These are phyloP conservation scores for Salix arbutifolia DNA, from an alignment of 345 rosid species.

Conservation along the genomic window DNA sequence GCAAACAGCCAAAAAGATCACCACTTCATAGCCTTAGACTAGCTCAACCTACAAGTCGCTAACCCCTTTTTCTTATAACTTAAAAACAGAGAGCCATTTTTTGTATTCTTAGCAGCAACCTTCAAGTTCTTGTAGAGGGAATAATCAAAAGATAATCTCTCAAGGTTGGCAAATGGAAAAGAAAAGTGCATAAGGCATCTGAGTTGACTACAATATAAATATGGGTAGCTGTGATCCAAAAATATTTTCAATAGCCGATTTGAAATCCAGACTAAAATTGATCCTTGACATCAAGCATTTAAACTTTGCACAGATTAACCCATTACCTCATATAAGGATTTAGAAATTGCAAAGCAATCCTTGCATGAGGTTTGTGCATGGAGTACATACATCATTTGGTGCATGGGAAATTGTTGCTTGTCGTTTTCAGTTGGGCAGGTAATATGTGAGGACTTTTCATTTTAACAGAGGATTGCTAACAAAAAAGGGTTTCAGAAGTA, in stretches of 20 bases:
- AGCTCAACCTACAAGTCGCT: background rate
- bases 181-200: background rate
- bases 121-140: background rate
- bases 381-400: background rate
- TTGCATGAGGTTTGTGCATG: background rate
- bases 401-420: background rate
- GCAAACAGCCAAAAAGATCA: background rate
- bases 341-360: background rate
- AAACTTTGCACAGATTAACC: background rate
- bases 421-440: background rate
- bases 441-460: background rate
- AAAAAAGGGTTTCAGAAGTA: background rate
- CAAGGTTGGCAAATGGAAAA: background rate
- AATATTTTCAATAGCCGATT: background rate
- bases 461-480: background rate
- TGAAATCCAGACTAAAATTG: background rate
- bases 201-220: background rate
- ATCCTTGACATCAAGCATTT: background rate
- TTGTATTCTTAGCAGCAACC: background rate
- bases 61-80: background rate
- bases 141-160: background rate
- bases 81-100: background rate
- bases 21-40: background rate
- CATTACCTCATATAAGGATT: background rate
- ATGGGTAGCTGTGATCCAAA: background rate